phyloP scores from a whole-genome alignment of 495 filamentous ascomycete species.

The Peziza echinospora region DNA sequence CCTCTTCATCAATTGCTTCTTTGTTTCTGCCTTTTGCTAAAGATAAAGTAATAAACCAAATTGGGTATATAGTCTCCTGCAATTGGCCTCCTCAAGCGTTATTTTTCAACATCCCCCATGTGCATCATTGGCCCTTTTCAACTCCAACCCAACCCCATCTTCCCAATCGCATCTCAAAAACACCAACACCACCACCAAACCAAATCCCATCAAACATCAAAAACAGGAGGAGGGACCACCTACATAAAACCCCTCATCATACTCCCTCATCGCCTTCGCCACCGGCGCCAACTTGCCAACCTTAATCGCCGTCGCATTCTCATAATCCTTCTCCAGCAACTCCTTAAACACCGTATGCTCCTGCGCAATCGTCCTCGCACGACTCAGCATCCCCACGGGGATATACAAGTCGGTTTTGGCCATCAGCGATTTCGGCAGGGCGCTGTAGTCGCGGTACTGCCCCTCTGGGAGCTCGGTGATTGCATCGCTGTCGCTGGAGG shows the following conservation, averaged over 20 bases:
- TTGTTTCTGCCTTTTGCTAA: no score
- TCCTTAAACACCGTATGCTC: conserved; percentile 46
- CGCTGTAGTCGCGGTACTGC: neutral
- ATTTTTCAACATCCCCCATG: conserved; percentile 23
- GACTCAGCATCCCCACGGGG: neutral
- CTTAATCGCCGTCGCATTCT: conserved; percentile 49
- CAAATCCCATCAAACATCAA: no score
- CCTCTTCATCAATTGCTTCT: no score
- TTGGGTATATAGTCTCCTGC: conserved; percentile 2
- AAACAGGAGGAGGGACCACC: neutral
- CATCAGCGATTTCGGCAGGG: neutral
- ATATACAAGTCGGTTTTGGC: neutral
- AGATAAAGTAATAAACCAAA: no score
- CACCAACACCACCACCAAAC: no score
- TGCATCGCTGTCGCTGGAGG: neutral
- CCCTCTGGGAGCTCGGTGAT: neutral
- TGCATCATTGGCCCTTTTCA: neutral
- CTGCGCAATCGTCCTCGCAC: conserved; percentile 1
- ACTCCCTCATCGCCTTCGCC: conserved; percentile 45
- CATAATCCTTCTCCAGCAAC: conserved; percentile 39
- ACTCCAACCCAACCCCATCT: no score
- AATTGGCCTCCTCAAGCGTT: no score
- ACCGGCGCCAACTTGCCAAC: conserved; percentile 55
- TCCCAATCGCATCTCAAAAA: no score
- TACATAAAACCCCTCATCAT: conserved; percentile 26